Conservation (phyloP, 2,329 filamentous ascomycete genomes). For the Podosphaera xanthii region DNA sequence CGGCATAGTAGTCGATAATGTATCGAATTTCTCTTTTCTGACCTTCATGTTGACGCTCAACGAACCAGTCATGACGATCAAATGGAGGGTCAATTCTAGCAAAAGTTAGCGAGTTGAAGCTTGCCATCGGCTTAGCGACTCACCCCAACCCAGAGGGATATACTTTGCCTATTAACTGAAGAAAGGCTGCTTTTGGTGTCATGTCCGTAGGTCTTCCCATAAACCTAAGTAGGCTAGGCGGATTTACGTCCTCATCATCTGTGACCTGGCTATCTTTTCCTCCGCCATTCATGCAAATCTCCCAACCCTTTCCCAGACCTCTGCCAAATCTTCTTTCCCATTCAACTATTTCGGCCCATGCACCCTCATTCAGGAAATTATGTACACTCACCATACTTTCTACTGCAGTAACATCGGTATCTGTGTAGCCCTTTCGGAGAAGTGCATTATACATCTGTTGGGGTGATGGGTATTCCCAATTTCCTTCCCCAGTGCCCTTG, state of each 20-base stretch:
- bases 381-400: slow-evolving; percentile 95
- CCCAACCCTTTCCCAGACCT: slow-evolving; percentile 51
- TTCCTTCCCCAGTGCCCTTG: slow-evolving; percentile 52
- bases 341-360: slow-evolving; percentile 81
- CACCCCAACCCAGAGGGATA: slow-evolving; percentile 63
- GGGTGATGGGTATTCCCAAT: slow-evolving; percentile 94
- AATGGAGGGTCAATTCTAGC: slow-evolving; percentile 62
- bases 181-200: slow-evolving; percentile 74
- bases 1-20: slow-evolving; percentile 91
- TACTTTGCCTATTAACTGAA: slow-evolving; percentile 55
- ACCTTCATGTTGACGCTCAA: slow-evolving; percentile 48
- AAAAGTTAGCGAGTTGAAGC: slow-evolving; percentile 28
- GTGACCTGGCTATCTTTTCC: slow-evolving; percentile 25
- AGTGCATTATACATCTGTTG: slow-evolving; percentile 99
- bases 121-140: slow-evolving; percentile 30
- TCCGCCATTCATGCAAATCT: slow-evolving; percentile 49
- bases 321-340: slow-evolving; percentile 75
- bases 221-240: slow-evolving; percentile 64
- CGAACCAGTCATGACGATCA: slow-evolving; percentile 93
- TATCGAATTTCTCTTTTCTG: slow-evolving; percentile 63
- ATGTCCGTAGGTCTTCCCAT: slow-evolving; percentile 72
- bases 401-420: slow-evolving; percentile 80
- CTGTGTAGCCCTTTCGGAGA: slow-evolving; percentile 81
- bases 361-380: slow-evolving; percentile 95
- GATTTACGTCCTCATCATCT: slow-evolving; percentile 26